Conservation (phyloP, 768 basidiomycete species). For the Galerina marginata region DNA sequence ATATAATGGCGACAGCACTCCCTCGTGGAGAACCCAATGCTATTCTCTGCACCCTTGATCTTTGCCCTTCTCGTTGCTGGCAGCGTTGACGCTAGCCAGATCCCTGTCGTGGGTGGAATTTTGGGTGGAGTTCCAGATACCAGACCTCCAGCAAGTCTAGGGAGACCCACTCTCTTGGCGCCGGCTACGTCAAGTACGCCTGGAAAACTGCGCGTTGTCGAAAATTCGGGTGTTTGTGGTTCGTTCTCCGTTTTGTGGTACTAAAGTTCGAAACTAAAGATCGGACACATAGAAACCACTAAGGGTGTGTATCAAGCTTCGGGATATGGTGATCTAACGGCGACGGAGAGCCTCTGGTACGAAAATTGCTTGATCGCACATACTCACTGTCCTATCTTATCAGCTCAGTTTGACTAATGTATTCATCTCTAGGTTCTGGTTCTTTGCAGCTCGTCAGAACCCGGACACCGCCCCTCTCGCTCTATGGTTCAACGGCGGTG, state of each 20-base stretch:
- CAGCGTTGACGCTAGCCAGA: conserved; percentile 39
- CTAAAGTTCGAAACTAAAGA: neutral
- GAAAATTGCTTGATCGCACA: no score
- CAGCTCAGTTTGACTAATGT: neutral
- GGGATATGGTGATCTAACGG: conserved; percentile 65
- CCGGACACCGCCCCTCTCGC: conserved; percentile 65
- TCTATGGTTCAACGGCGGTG: conserved; percentile 72
- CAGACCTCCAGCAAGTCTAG: neutral
- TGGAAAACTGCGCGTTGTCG: conserved; percentile 57
- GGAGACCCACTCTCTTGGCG: neutral
- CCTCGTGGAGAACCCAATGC: no score
- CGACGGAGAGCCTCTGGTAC: conserved; percentile 64
- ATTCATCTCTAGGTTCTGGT: conserved; percentile 60
- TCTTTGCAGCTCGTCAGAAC: conserved; percentile 66
- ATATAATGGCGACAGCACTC: no score
- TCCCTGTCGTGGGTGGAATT: conserved; percentile 57
- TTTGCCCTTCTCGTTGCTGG: conserved; percentile 3
- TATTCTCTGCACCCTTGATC: neutral
- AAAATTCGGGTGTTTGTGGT: conserved; percentile 71
- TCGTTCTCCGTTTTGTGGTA: neutral
- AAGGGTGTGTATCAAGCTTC: conserved; percentile 64
- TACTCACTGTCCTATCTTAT: neutral
- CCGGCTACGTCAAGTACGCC: conserved; percentile 38
- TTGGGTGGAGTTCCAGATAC: conserved; percentile 48
- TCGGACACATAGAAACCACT: conserved; percentile 52